phyloP scores from a whole-genome alignment of 305 asterid genomes.

The Rubia peregrina region DNA sequence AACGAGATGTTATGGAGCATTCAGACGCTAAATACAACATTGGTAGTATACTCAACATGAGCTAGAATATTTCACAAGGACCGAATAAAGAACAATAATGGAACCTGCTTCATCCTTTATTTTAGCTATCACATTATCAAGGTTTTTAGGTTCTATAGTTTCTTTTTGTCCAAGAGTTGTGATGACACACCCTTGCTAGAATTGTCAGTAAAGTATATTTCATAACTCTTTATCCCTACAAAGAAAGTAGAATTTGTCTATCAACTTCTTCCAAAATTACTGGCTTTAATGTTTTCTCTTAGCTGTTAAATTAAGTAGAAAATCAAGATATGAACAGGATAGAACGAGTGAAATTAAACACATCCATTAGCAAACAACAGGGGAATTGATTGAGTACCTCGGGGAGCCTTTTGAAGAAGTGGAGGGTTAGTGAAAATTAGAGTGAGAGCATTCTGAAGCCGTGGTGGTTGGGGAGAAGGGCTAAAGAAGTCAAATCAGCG shows the following conservation, averaged over 20 bases:
- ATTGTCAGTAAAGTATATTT: neutral
- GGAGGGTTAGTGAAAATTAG: slow-evolving; percentile 23
- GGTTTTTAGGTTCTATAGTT: neutral
- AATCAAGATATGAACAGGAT: too few species aligned
- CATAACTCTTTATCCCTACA: neutral
- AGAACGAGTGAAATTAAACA: too few species aligned
- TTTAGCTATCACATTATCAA: too few species aligned
- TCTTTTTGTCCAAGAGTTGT: neutral
- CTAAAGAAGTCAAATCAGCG: slow-evolving; percentile 26
- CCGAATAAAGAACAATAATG: neutral
- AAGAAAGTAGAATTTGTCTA: neutral
- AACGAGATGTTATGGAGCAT: neutral
- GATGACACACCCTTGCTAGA: neutral
- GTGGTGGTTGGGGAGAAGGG: slow-evolving; percentile 16
- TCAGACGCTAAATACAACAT: neutral
- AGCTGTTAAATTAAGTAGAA: too few species aligned
- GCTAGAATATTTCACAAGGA: neutral
- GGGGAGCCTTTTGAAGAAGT: slow-evolving; percentile 36
- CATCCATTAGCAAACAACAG: too few species aligned
- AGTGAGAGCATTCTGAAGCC: slow-evolving; percentile 29
- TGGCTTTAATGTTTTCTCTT: too few species aligned
- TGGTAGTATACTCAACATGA: neutral
- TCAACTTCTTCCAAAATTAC: too few species aligned
- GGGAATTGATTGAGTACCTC: too few species aligned
- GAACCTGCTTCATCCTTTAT: neutral